These are phyloP conservation scores for Phytopythium ostracodes DNA, from an alignment of 352 stramenopile genomes.

Conservation along the genomic window DNA sequence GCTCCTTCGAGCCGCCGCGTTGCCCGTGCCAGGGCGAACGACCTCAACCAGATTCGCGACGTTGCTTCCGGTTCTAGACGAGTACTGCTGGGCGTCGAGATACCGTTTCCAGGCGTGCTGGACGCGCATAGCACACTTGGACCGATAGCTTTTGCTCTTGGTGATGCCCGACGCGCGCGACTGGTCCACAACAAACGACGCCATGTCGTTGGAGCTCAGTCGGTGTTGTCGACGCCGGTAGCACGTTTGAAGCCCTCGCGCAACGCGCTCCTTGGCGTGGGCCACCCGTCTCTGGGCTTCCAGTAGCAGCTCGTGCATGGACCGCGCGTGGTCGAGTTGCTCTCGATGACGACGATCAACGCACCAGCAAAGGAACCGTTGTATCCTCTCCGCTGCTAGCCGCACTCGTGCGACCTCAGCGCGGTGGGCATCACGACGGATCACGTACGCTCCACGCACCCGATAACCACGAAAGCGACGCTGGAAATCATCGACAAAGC, in stretches of 20 bases:
- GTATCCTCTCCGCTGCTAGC: slow-evolving; percentile 23
- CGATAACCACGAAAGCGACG: slow-evolving; percentile 39
- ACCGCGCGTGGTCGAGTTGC: not conserved
- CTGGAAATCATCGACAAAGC: slow-evolving; percentile 12
- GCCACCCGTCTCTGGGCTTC: slow-evolving; percentile 28
- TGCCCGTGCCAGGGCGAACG: not conserved
- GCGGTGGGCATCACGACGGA: slow-evolving; percentile 15
- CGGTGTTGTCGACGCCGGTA: slow-evolving; percentile 28
- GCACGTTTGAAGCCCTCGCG: slow-evolving; percentile 36
- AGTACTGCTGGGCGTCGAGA: not conserved
- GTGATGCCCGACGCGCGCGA: not conserved
- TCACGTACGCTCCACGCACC: slow-evolving; percentile 23
- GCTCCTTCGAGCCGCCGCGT: slow-evolving; percentile 5
- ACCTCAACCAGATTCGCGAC: not conserved
- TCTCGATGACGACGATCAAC: slow-evolving; percentile 7
- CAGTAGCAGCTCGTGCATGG: slow-evolving; percentile 31
- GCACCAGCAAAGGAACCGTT: slow-evolving; percentile 16
- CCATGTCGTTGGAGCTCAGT: slow-evolving; percentile 5
- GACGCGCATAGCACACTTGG: slow-evolving; percentile 20
- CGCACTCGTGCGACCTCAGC: slow-evolving; percentile 7
- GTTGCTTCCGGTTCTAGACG: not conserved
- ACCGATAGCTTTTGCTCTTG: not conserved
- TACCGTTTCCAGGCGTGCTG: slow-evolving; percentile 40
- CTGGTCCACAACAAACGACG: slow-evolving; percentile 9
- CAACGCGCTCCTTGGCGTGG: slow-evolving; percentile 29